These are phyloP conservation scores for Alternaria panax DNA, from an alignment of 2,329 filamentous ascomycete genomes.

Conservation along the genomic window DNA sequence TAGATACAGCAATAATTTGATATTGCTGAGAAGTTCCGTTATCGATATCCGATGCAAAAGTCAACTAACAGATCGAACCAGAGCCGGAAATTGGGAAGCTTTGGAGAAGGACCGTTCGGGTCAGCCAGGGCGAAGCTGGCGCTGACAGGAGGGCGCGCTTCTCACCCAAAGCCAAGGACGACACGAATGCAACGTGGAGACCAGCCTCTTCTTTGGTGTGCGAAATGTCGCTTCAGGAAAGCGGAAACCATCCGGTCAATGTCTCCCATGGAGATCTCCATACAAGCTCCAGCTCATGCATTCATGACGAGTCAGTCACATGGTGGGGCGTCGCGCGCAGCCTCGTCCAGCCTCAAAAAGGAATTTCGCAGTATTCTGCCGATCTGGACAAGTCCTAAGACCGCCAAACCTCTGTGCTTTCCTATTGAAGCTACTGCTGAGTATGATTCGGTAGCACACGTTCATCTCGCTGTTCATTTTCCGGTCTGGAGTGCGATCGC, in stretches of 20 bases:
- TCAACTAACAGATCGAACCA: background rate
- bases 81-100: background rate
- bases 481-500: background rate
- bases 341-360: constrained; percentile 2
- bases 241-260: background rate
- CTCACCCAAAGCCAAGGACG: background rate
- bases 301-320: constrained; percentile 2
- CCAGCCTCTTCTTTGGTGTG: background rate
- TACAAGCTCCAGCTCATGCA: background rate
- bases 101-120: constrained; percentile 8
- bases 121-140: background rate
- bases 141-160: constrained; percentile 4
- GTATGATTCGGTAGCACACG: background rate
- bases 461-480: background rate
- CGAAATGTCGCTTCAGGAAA: background rate
- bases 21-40: background rate
- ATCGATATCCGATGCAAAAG: constrained; percentile 1
- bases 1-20: background rate
- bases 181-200: background rate
- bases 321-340: background rate
- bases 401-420: background rate
- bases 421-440: constrained; percentile 2
- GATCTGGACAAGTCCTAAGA: background rate
- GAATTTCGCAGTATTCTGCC: background rate
- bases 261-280: background rate